Conservation (phyloP, 495 filamentous ascomycete species). For the Podospora pseudoanserina region DNA sequence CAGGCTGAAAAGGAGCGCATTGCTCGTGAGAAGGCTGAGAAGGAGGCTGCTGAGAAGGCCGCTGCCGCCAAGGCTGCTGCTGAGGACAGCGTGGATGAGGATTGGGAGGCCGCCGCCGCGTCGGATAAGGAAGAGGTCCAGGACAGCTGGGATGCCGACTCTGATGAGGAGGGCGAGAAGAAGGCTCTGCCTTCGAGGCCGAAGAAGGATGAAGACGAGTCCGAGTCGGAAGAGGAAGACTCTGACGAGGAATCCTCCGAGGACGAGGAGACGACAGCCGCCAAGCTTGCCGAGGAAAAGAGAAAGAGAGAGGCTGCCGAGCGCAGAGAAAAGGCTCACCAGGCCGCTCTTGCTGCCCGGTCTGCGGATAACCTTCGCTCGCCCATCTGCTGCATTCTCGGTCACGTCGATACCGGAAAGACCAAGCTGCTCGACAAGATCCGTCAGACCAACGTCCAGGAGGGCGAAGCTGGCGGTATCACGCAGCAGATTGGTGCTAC, state of each 20-base stretch:
- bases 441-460: slow-evolving; percentile 97
- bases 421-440: slow-evolving; percentile 99
- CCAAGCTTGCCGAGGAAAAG: slow-evolving; percentile 62
- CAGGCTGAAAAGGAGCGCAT: slow-evolving; percentile 50
- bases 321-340: slow-evolving; percentile 79
- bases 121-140: slow-evolving; percentile 72
- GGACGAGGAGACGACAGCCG: slow-evolving; percentile 67
- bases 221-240: slow-evolving; percentile 33
- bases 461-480: slow-evolving; percentile 99
- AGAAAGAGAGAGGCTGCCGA: slow-evolving; percentile 90
- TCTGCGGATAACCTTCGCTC: slow-evolving; percentile 94
- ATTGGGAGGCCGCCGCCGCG: slow-evolving; percentile 86
- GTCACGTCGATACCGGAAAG: slow-evolving; percentile 99
- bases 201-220: slow-evolving; percentile 38
- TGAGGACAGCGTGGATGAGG: slow-evolving; percentile 63
- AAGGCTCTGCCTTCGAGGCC: slow-evolving; percentile 13
- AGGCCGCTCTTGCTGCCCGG: slow-evolving; percentile 85
- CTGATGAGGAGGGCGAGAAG: slow-evolving; percentile 65
- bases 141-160: slow-evolving; percentile 90
- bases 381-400: slow-evolving; percentile 98
- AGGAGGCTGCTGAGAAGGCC: slow-evolving; percentile 55
- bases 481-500: slow-evolving; percentile 99
- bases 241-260: slow-evolving; percentile 56
- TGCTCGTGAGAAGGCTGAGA: slow-evolving; percentile 50
- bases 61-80: slow-evolving; percentile 50